Conservation (phyloP, 2,329 filamentous ascomycete species). For the Cercospora zeae-maydis region DNA sequence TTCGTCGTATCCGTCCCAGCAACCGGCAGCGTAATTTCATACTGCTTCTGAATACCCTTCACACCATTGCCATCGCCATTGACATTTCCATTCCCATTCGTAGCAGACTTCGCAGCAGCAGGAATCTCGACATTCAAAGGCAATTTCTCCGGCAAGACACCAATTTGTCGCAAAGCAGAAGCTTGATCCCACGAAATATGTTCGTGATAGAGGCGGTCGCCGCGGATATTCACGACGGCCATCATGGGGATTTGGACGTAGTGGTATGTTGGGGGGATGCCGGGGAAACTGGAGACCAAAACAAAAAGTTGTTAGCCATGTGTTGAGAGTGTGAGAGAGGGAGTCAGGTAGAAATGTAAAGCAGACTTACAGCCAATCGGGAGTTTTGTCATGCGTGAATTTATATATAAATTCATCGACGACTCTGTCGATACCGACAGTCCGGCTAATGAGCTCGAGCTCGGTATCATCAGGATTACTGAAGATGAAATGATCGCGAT, state of each 20-base stretch:
- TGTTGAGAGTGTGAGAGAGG: too few species aligned
- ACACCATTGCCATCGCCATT: constrained; percentile 15
- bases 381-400: constrained; percentile 59
- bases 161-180: constrained; percentile 59
- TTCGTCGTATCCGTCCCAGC: constrained; percentile 53
- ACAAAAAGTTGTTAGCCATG: neutral
- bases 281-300: constrained; percentile 47
- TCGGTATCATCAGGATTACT: constrained; percentile 65
- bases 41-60: constrained; percentile 39
- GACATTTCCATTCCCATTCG: neutral
- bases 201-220: constrained; percentile 66
- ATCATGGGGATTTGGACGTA: constrained; percentile 60
- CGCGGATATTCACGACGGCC: constrained; percentile 63
- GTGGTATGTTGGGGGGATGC: constrained; percentile 56
- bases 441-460: constrained; percentile 68
- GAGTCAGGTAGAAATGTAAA: neutral
- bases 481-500: constrained; percentile 70
- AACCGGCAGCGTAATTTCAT: constrained; percentile 61
- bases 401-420: constrained; percentile 67
- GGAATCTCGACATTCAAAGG: constrained; percentile 53
- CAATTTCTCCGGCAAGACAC: constrained; percentile 61
- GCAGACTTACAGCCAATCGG: constrained; percentile 64
- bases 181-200: constrained; percentile 70
- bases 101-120: constrained; percentile 9
- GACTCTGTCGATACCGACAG: constrained; percentile 67